A percentile compares a stretch with the other conserved stretches of the same genome.
Evolutionary conservation across 371 early-diverging fungal genomes (phyloP).

Genomic region (Encephalitozoon hellem): DNA sequence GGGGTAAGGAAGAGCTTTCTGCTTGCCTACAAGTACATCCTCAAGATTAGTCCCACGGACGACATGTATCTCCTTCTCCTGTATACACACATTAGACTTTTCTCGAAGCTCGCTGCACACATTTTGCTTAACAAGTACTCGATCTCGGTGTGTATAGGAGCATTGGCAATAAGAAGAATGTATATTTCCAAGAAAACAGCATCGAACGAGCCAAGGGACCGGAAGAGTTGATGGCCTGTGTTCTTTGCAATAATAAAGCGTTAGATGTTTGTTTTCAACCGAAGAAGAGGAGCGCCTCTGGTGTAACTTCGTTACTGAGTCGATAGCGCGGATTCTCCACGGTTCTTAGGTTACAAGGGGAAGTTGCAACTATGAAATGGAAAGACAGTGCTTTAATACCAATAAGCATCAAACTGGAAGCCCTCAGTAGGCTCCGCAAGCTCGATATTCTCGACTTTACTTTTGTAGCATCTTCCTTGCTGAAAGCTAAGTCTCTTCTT

Average conservation of each 20-base stretch:
- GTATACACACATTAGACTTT: conserved; percentile 22
- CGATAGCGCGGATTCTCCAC: too few species aligned
- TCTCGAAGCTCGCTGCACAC: conserved; percentile 10
- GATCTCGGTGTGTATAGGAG: background rate
- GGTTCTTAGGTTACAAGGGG: too few species aligned
- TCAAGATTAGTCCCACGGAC: conserved; percentile 14
- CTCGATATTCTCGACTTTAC: background rate
- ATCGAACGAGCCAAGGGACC: background rate
- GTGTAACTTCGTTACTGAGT: too few species aligned
- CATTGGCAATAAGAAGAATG: background rate
- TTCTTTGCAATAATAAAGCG: background rate
- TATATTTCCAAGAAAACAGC: background rate
- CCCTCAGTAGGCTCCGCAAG: background rate
- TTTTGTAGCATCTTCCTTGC: background rate
- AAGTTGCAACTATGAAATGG: too few species aligned
- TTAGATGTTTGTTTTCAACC: background rate
- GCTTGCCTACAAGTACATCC: conserved; percentile 29
- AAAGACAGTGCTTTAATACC: too few species aligned
- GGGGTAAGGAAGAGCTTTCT: conserved; percentile 42
- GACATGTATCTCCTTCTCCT: conserved; percentile 44
- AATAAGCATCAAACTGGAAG: background rate
- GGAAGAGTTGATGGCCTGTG: background rate
- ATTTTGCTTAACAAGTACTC: background rate
- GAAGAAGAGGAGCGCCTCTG: too few species aligned
- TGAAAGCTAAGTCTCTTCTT: background rate